phyloP scores from a whole-genome alignment of 164 flowering plant genomes.

The Vitis labrusca region DNA sequence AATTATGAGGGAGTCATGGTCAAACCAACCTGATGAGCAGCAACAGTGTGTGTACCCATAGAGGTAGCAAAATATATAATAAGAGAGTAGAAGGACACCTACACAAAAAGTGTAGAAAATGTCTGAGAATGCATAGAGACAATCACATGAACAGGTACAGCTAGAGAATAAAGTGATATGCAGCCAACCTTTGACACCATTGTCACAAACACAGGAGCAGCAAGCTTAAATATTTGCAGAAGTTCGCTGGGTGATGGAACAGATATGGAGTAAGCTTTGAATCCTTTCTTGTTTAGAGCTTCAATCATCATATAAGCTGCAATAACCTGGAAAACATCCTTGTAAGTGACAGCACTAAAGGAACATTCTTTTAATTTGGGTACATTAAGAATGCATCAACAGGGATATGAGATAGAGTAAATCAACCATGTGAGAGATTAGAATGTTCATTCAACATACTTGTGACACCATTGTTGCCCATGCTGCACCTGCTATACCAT shows the following conservation, averaged over 20 bases:
- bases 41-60: conserved; percentile 66
- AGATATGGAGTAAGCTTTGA: conserved; percentile 59
- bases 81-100: conserved; percentile 84
- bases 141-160: conserved; percentile 2
- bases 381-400: background rate
- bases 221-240: conserved; percentile 61
- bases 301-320: conserved; percentile 88
- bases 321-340: conserved; percentile 56
- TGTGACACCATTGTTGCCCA: conserved; percentile 99
- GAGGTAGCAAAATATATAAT: conserved; percentile 81
- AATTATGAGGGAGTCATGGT: background rate
- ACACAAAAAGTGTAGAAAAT: background rate
- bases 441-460: conserved; percentile 36
- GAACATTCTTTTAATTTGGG: background rate
- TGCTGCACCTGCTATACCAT: conserved; percentile 98
- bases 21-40: conserved; percentile 79
- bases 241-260: conserved; percentile 72
- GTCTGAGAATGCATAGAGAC: conserved; percentile 4
- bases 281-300: conserved; percentile 74
- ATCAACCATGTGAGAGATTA: background rate
- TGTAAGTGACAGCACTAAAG: conserved; percentile 13
- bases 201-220: conserved; percentile 92
- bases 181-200: conserved; percentile 82
- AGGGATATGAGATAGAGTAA: background rate
- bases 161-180: conserved; percentile 1